phyloP scores from a whole-genome alignment of 2,329 filamentous ascomycete genomes.

The Pseudopithomyces maydicus region DNA sequence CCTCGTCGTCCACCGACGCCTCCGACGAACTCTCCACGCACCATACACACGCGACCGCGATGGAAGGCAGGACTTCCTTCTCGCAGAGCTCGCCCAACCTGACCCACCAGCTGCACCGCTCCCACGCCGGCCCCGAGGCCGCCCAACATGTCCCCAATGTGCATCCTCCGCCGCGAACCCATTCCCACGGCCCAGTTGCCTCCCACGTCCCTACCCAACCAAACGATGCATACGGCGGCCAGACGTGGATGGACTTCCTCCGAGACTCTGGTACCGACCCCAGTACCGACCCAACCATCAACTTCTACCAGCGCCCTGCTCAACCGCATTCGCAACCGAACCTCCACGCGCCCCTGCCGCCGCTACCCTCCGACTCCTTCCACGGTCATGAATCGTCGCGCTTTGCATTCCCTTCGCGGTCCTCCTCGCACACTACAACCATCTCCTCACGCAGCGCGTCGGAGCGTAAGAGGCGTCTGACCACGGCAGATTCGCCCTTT shows the following conservation, averaged over 20 bases:
- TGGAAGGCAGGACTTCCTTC: conserved; percentile 10
- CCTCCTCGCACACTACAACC: conserved; percentile 19
- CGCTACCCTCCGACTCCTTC: conserved; percentile 4
- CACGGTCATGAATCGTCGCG: conserved; percentile 15
- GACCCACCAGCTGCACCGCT: conserved; percentile 17
- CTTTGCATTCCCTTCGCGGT: conserved; percentile 26
- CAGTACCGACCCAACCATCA: conserved; percentile 17
- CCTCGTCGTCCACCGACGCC: conserved; percentile 7
- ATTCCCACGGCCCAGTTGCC: conserved; percentile 29
- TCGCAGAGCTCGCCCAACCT: conserved; percentile 23
- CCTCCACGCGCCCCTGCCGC: conserved; percentile 9
- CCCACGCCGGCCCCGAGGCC: conserved; percentile 14
- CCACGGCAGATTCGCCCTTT: conserved; percentile 37
- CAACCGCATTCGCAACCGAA: conserved; percentile 6
- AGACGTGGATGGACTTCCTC: conserved; percentile 45
- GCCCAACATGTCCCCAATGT: neutral
- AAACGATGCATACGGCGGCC: conserved; percentile 22
- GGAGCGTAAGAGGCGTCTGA: conserved; percentile 45
- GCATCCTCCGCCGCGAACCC: conserved; percentile 6
- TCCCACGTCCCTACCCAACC: conserved; percentile 34
- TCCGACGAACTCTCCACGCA: conserved; percentile 1
- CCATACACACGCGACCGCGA: neutral
- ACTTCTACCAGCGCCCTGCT: conserved; percentile 7
- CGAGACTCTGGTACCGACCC: conserved; percentile 27
- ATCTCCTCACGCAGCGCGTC: conserved; percentile 22